Percentiles rank a stretch among this genome's conserved stretches.
Evolutionary conservation across 1,139 yeast species (phyloP).

Genomic region (Kurtzmaniella quercitrusa): DNA sequence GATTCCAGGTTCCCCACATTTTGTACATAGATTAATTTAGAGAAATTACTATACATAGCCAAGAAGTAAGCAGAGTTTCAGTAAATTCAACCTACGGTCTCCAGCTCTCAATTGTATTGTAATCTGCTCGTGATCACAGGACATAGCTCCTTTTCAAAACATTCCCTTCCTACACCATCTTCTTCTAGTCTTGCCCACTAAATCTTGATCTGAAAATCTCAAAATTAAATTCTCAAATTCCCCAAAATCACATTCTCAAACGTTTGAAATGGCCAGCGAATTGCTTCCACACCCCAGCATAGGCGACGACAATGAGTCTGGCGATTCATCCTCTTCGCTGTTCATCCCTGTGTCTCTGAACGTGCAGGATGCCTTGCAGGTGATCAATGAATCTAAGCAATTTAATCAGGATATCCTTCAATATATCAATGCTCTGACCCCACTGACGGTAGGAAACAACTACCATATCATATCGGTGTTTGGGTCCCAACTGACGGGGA

Average conservation of each 20-base stretch:
- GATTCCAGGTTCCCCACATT: not conserved
- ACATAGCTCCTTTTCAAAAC: too few relatives aligned
- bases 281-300: constrained; percentile 6
- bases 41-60: too few relatives aligned
- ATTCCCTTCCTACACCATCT: too few relatives aligned
- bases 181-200: too few relatives aligned
- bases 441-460: constrained; percentile 50
- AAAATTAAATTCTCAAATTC: not conserved
- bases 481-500: constrained; percentile 96
- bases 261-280: constrained; percentile 4
- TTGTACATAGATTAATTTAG: not conserved
- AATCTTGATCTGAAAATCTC: not conserved
- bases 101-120: too few relatives aligned
- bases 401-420: constrained; percentile 45
- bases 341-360: constrained; percentile 38
- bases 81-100: too few relatives aligned
- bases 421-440: constrained; percentile 34
- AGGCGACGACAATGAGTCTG: constrained; percentile 6
- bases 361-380: constrained; percentile 55
- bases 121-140: too few relatives aligned
- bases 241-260: not conserved
- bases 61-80: too few relatives aligned
- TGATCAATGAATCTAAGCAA: constrained; percentile 71
- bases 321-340: constrained; percentile 30
- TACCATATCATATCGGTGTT: constrained; percentile 93